Base-by-base conservation (phyloP, 805 yeast species). In the Saturnispora saitoi region DNA sequence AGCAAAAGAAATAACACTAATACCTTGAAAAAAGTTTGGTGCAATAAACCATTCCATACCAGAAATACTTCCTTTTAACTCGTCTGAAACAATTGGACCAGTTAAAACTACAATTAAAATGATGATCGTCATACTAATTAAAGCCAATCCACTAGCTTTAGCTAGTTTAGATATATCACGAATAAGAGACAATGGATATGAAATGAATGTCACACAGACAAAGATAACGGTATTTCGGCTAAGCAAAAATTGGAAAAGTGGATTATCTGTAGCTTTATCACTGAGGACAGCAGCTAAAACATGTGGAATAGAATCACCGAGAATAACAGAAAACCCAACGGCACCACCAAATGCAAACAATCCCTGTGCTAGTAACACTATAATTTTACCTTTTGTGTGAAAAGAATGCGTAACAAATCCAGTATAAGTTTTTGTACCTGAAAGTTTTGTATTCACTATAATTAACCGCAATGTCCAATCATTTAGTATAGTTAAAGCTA, bases 301-400 rank as follows among this genome's bases (percentile, higher is more conserved):
- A 63, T 88, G 96, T 0, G 98, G 97, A 32, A 91, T 81, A 0
- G 96, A 86, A 59, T 90, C 98, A 19, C 98, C 98, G 30, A 90
- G 88, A 55, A 90, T 91, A 46, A 90, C 90, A 52, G 95, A 86
- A 65, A 88, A 91, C 2, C 96, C 97, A 72, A 88, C 81, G 51
- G 88, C 80, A 0, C 98, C 98, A 24, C 98, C 97, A 59, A 87
- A 81, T 1, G 98, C 97, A 71, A 90, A 90, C 4, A 86, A 69
- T 2, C 93, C 89, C 61, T 90, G 95, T 0, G 95, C 78, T 3
- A 83, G 56, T 24, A 90, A 70, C 29, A 90, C 79, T 7, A 81
- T 56, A 3, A 81, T 61, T 51, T 81, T 78, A 0, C 98, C 98
- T 17, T 68, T 52, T 14, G 69, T 72, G 0, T 97, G 97, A 67